phyloP scores from a whole-genome alignment of 2,329 filamentous ascomycete genomes.

The Penicillium sp. region DNA sequence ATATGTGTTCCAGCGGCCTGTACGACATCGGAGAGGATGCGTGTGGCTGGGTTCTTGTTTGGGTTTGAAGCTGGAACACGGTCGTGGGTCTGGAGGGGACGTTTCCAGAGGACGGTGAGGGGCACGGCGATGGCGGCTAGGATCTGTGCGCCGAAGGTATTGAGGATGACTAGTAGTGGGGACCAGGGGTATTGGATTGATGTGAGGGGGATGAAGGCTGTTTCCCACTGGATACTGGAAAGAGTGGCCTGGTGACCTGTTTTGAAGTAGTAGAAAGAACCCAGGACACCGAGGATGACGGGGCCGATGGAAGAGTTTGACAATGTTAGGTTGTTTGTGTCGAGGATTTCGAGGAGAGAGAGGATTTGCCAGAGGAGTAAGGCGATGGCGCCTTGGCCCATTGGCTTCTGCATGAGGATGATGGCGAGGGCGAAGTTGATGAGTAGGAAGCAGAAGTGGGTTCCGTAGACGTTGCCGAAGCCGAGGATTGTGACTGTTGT shows the following conservation, averaged over 20 bases:
- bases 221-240: constrained; percentile 91
- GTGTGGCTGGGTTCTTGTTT: constrained; percentile 29
- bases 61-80: constrained; percentile 26
- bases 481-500: constrained; percentile 74
- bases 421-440: constrained; percentile 75
- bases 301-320: constrained; percentile 72
- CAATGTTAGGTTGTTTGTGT: constrained; percentile 61
- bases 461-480: constrained; percentile 90
- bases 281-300: constrained; percentile 79
- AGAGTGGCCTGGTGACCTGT: constrained; percentile 92
- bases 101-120: constrained; percentile 84
- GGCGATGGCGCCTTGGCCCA: constrained; percentile 82
- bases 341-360: constrained; percentile 66
- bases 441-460: constrained; percentile 81
- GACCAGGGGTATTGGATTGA: constrained; percentile 86
- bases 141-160: constrained; percentile 87
- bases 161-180: constrained; percentile 75
- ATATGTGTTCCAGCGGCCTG: constrained; percentile 73
- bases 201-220: constrained; percentile 84
- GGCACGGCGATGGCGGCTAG: constrained; percentile 77
- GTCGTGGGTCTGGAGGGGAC: constrained; percentile 69
- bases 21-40: constrained; percentile 66
- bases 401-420: constrained; percentile 84
- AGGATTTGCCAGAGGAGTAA: constrained; percentile 87
- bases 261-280: constrained; percentile 95